Conservation (phyloP, 208 protist species). For the Trypanosoma platydactyli region DNA sequence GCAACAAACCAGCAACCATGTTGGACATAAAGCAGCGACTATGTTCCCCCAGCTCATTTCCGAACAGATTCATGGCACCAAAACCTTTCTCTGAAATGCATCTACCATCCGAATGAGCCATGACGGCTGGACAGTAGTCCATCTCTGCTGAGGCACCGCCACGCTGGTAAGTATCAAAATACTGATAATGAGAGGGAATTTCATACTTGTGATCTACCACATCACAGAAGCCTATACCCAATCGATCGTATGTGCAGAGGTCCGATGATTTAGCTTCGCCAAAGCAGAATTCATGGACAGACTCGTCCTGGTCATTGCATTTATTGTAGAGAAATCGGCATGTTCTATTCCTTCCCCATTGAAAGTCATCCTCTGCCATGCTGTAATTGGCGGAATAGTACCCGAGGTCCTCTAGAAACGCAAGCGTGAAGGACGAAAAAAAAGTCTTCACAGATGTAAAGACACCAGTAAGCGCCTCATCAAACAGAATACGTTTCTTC, state of each 20-base stretch:
- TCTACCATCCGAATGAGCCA: slow-evolving; percentile 31
- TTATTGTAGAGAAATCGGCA: slow-evolving; percentile 52
- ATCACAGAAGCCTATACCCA: slow-evolving; percentile 38
- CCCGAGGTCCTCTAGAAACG: slow-evolving; percentile 56
- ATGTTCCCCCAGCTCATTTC: slow-evolving; percentile 32
- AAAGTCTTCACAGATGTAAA: slow-evolving; percentile 33
- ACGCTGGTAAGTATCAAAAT: slow-evolving; percentile 31
- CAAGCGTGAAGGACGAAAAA: slow-evolving; percentile 58
- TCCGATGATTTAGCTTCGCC: neutral
- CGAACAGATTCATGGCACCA: slow-evolving; percentile 35
- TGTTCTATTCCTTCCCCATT: slow-evolving; percentile 38
- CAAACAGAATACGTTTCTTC: slow-evolving; percentile 61
- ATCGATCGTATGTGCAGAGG: slow-evolving; percentile 39
- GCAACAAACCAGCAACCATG: slow-evolving; percentile 36
- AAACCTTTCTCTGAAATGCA: slow-evolving; percentile 23
- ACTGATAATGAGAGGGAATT: slow-evolving; percentile 36
- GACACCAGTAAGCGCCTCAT: slow-evolving; percentile 50
- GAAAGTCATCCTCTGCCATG: slow-evolving; percentile 42
- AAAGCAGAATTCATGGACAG: slow-evolving; percentile 58
- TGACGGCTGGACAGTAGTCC: slow-evolving; percentile 58
- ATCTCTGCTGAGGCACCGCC: slow-evolving; percentile 40
- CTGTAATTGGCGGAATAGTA: slow-evolving; percentile 53
- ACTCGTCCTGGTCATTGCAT: slow-evolving; percentile 37
- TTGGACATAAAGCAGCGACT: slow-evolving; percentile 52
- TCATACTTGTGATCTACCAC: slow-evolving; percentile 23